Percentiles rank a stretch among this genome's conserved stretches.
Evolutionary conservation across 2,329 filamentous ascomycete genomes (phyloP).

Genomic region (Fusarium kyushuense): DNA sequence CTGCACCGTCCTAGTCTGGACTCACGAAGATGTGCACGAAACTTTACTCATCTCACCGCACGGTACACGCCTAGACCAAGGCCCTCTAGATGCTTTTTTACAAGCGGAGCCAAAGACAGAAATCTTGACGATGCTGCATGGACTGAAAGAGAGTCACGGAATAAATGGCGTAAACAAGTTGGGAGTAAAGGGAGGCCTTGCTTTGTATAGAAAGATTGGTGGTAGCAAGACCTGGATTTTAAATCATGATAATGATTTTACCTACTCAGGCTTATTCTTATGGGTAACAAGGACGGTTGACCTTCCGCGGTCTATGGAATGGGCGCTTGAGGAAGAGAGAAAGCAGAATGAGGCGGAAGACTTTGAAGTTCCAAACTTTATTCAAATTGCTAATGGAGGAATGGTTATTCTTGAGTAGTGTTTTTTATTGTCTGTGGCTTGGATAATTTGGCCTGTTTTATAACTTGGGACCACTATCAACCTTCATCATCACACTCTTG

Average conservation of each 20-base stretch:
- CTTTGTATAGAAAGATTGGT: background rate
- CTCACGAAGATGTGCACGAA: background rate
- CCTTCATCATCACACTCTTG: constrained; percentile 42
- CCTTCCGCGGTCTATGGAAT: background rate
- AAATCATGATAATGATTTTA: background rate
- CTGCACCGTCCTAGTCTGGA: constrained; percentile 1
- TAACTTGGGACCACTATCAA: constrained; percentile 20
- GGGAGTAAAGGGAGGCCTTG: background rate
- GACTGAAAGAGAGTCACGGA: background rate
- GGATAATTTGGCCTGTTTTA: background rate
- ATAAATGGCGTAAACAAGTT: background rate
- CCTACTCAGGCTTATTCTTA: background rate
- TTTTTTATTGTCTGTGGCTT: background rate
- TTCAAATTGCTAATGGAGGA: background rate
- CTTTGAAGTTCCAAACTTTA: background rate
- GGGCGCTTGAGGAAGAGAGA: background rate
- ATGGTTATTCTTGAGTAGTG: background rate
- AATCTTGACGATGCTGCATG: background rate
- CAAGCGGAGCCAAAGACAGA: background rate
- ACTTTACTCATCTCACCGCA: background rate
- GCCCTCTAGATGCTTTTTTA: background rate
- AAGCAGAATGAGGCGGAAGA: background rate
- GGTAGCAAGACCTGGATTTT: background rate
- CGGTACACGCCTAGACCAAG: background rate
- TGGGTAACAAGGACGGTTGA: background rate